Evolutionary conservation across 495 filamentous ascomycete species (phyloP), one percentile per base, ranked within the genome.

Genomic region (Penicillium daleae): DNA sequence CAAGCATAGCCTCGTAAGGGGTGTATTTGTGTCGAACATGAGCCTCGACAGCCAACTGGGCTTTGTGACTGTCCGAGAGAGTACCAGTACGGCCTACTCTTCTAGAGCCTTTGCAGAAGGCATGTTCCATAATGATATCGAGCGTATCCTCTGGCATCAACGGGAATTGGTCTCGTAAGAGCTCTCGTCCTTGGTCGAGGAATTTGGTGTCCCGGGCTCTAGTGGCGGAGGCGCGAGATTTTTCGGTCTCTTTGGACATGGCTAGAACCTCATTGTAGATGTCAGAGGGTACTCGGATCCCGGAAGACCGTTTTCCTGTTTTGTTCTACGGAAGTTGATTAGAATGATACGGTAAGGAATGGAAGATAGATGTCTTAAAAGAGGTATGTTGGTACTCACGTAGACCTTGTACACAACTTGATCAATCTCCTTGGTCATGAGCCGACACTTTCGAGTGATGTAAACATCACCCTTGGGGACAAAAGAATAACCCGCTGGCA

Each of bases 401-500:
- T 75, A 81, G 62, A 84, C 77, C 17, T 76, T 70, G 50, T 79
- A 84, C 46, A 84, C 73, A 0, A 64, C 57, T 40, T 68, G 70
- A 21, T 67, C 59, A 12, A 74, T 72, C 39, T 80, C 73, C 59
- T 80, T 79, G 17, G 81, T 83, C 29, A 76, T 72, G 35, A 62
- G 69, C n/a, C 79, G 78, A 56, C 80, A 83, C 58, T 82, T 67
- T 4, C 79, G 70, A 21, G 82, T 86, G 24, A 84, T 74, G 66
- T 85, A 85, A 22, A 77, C 72, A 62, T 80, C 71, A 10, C 82
- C 83, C 61, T 77, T 81, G n/a, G 74, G 77, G 33, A 84, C 82
- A 61, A 83, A 83, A 15, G 75, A 65, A 67, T 84, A 85, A 10
- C 67, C 74, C 15, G 66, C 56, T 21, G 71, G 72, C 56, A 74